Conservation (phyloP, 768 basidiomycete species). For the Suillus ampliporus region DNA sequence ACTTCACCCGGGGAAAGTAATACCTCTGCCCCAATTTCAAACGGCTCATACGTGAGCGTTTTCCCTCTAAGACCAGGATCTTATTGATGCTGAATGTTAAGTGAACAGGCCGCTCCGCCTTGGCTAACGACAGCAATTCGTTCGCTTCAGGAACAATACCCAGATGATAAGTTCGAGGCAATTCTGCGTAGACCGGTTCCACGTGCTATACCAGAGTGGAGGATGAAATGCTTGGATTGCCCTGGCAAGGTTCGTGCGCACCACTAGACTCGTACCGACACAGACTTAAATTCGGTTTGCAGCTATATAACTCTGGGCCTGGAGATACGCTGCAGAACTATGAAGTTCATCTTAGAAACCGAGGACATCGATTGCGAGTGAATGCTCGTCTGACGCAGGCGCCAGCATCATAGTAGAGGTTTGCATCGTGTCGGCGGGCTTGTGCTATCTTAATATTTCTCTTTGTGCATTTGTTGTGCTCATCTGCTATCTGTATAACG, state of each 20-base stretch:
- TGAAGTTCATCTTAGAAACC: slow-evolving; percentile 90
- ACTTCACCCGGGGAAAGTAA: slow-evolving; percentile 27
- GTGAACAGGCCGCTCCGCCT: slow-evolving; percentile 53
- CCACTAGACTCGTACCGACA: neutral
- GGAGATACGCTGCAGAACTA: slow-evolving; percentile 88
- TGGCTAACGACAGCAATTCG: slow-evolving; percentile 78
- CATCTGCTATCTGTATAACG: slow-evolving; percentile 31
- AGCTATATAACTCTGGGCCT: slow-evolving; percentile 92
- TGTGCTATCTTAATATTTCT: slow-evolving; percentile 12
- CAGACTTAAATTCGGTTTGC: slow-evolving; percentile 17
- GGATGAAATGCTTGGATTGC: slow-evolving; percentile 89
- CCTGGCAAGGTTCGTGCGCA: slow-evolving; percentile 78
- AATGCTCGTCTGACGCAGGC: slow-evolving; percentile 51
- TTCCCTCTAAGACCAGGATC: slow-evolving; percentile 26
- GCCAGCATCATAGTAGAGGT: slow-evolving; percentile 3
- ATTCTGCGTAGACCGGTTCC: slow-evolving; percentile 64
- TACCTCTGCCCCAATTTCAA: slow-evolving; percentile 13
- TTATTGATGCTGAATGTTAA: slow-evolving; percentile 39
- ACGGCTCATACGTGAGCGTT: slow-evolving; percentile 33
- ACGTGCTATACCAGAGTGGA: slow-evolving; percentile 78
- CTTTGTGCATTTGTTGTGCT: slow-evolving; percentile 28
- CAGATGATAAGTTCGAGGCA: slow-evolving; percentile 83
- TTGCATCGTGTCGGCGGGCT: neutral
- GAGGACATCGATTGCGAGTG: slow-evolving; percentile 78
- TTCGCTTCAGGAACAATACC: slow-evolving; percentile 72